Percentiles rank a stretch among this genome's conserved stretches.
Evolutionary conservation across 345 rosid genomes (phyloP).

Genomic region (Arabidopsis thaliana): TAIR10.1 NC_003071.7:419501-420000

Average conservation of each 20-base stretch:
- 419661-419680: constrained; percentile 68
- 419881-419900: constrained; percentile 94
- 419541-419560: constrained; percentile 86
- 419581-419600: constrained; percentile 77
- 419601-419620: not conserved
- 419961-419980: constrained; percentile 85
- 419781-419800: not conserved
- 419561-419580: constrained; percentile 65
- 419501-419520: constrained; percentile 63
- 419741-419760: constrained; percentile 53
- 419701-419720: constrained; percentile 75
- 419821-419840: constrained; percentile 89
- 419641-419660: constrained; percentile 23
- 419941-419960: constrained; percentile 89
- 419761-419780: not conserved
- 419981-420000: constrained; percentile 70
- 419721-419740: constrained; percentile 92
- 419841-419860: constrained; percentile 84
- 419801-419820: not conserved
- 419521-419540: constrained; percentile 78
- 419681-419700: constrained; percentile 87
- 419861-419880: constrained; percentile 87
- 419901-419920: constrained; percentile 86
- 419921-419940: constrained; percentile 64
- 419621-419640: not conserved